Conservation (phyloP, 345 rosid species). For the Schrenkiella parvula region DNA sequence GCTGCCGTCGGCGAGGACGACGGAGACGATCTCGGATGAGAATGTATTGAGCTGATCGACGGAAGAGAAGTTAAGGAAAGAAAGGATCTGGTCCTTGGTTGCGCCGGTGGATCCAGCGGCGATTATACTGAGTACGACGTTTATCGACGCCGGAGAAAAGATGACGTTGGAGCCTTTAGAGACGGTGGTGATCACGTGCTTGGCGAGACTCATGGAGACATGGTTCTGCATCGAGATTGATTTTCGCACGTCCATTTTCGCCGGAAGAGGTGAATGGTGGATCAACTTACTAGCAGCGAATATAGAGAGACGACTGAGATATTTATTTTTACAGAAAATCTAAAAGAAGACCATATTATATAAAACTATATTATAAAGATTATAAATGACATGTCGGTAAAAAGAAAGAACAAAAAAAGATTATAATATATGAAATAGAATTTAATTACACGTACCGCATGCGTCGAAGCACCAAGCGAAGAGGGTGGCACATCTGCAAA, state of each 20-base stretch:
- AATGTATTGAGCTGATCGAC: constrained; percentile 49
- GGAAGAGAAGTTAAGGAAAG: constrained; percentile 63
- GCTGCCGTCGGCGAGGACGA: constrained; percentile 68
- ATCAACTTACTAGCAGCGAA: constrained; percentile 2
- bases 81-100: constrained; percentile 69
- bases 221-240: constrained; percentile 53
- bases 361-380: background rate
- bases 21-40: constrained; percentile 53
- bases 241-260: constrained; percentile 61
- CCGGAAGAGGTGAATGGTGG: constrained; percentile 20
- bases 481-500: constrained; percentile 12
- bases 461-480: constrained; percentile 23
- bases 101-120: constrained; percentile 63
- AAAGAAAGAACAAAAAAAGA: background rate
- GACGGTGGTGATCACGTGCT: constrained; percentile 41
- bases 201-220: constrained; percentile 46
- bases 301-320: background rate
- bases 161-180: constrained; percentile 56
- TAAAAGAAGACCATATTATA: background rate
- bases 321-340: constrained; percentile 2
- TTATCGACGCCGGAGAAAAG: constrained; percentile 77
- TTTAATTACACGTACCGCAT: background rate
- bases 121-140: constrained; percentile 63
- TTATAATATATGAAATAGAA: background rate
- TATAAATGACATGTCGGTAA: background rate